Conservation (phyloP, 83 land plant species). For the Larix sibirica region DNA sequence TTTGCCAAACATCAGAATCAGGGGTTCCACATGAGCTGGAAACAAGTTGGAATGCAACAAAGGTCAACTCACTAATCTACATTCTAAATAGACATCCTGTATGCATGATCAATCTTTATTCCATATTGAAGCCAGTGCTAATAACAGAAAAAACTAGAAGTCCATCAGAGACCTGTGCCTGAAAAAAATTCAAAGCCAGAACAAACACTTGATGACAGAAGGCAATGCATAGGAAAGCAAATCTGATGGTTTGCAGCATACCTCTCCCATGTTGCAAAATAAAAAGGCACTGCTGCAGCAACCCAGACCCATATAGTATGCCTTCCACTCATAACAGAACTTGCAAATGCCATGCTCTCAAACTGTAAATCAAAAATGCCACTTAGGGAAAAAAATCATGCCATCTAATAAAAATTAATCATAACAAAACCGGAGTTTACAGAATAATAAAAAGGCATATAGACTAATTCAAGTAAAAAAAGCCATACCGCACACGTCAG, state of each 20-base stretch:
- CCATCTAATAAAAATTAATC: not conserved
- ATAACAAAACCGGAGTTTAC: not conserved
- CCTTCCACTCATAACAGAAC: slow-evolving; percentile 89
- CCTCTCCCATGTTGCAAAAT: slow-evolving; percentile 99
- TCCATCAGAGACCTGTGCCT: too few relatives aligned
- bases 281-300: slow-evolving; percentile 89
- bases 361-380: slow-evolving; percentile 50
- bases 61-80: too few relatives aligned
- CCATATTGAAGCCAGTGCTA: too few relatives aligned
- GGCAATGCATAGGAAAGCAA: not conserved
- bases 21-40: too few relatives aligned
- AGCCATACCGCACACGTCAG: slow-evolving; percentile 90
- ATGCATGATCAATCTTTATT: too few relatives aligned
- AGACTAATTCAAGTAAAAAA: not conserved
- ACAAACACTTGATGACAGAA: not conserved
- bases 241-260: slow-evolving; percentile 30
- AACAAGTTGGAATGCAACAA: too few relatives aligned
- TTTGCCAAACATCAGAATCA: too few relatives aligned
- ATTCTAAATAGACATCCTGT: too few relatives aligned
- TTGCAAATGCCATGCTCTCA: slow-evolving; percentile 91
- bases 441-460: slow-evolving; percentile 1
- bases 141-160: too few relatives aligned
- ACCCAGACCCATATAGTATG: slow-evolving; percentile 85
- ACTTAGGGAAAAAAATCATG: too few relatives aligned
- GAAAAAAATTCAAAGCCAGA: not conserved